Base-by-base conservation (phyloP, 2,329 filamentous ascomycete genomes). In the Fusarium sororula region DNA sequence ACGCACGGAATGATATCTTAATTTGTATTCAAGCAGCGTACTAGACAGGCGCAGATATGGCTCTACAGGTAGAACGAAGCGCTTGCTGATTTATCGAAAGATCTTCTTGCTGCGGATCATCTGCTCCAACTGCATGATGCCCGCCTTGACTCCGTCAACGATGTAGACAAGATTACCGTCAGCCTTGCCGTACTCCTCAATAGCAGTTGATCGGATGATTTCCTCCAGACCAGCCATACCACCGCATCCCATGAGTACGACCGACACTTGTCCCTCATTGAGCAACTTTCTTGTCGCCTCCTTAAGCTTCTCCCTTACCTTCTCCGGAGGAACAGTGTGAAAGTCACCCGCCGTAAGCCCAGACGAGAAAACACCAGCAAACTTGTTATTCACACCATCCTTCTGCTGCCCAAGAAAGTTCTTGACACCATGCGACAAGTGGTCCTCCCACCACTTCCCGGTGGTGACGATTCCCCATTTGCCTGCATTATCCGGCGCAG, bases 401-500 rank as follows among this genome's bases (percentile, higher is more conserved):
- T 76, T 75, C 1, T 81, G 78, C 9, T 83, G 80, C 1, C 92
- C 93, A 0, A 97, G 82, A 72, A 94, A 91, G 0, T 83, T 80
- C 5, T 83, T 83, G 0, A 96, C 92, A 0, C 93, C 95, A 1
- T 87, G 83, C 0, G 84, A 85, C 18, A 98, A 85, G 41, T 96
- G 91, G 0, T 85, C 81, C 78, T 96, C 92, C 96, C 95, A 98
- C 73, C 93, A 93, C 64, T 90, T 89, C 0, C 95, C 95, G 0
- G 96, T 98, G 10, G 93, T 96, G 10, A 98, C 92, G 72, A 98
- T 96, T 5, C 95, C 96, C 86, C 96, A 98, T 53, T 83, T 85
- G 73, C 90, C 82, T 62, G 75, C 44, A 30, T 68, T 66, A 3
- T 72, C 66, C 4, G 75, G 70, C 5, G 68, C 69, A 13, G 75